Conservation (phyloP, 495 filamentous ascomycete species). For the Penicillium malachiteum region DNA sequence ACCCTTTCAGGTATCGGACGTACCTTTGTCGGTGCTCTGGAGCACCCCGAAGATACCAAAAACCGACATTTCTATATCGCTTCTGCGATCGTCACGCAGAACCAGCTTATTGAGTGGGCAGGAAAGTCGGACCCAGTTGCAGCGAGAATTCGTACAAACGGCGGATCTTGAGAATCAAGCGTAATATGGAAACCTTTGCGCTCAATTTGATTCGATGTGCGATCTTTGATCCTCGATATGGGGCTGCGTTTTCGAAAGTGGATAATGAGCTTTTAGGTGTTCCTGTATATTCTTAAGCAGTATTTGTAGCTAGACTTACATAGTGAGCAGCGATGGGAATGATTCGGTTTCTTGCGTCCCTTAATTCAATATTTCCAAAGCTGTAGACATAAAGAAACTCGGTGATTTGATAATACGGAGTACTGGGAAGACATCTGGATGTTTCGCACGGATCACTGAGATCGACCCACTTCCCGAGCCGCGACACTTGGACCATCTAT, state of each 20-base stretch:
- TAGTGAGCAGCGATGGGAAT: no score
- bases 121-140: constrained; percentile 24
- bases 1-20: constrained; percentile 47
- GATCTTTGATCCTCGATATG: constrained; percentile 6
- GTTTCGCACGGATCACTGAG: no score
- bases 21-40: constrained; percentile 48
- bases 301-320: no score
- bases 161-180: constrained; percentile 13
- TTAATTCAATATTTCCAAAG: neutral
- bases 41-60: constrained; percentile 51
- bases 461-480: no score
- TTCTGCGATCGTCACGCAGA: constrained; percentile 53
- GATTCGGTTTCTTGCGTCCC: neutral
- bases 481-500: no score
- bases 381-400: no score
- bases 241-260: constrained; percentile 2
- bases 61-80: constrained; percentile 52
- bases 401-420: no score
- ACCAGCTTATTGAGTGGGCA: constrained; percentile 49
- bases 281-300: no score
- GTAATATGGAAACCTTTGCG: constrained; percentile 4
- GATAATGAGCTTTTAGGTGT: constrained; percentile 19
- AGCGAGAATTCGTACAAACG: neutral
- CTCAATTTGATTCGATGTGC: constrained; percentile 7
- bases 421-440: no score